Evolutionary conservation across 305 asterid species (phyloP), one percentile per base, ranked within the genome.

Genomic region (Solanum hybrid): DNA sequence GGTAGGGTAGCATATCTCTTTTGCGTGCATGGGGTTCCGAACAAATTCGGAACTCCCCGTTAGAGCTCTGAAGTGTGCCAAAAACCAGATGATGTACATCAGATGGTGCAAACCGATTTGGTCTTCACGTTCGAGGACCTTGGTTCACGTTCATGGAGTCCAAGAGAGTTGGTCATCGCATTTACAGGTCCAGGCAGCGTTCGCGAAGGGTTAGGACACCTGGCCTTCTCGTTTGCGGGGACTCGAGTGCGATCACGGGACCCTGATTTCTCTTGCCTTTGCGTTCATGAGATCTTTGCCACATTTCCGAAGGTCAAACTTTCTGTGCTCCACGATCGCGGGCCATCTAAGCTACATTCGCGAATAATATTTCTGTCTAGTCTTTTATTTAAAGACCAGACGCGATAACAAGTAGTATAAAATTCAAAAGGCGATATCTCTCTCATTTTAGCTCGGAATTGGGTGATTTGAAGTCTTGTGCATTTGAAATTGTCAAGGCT

Each of bases 281-380:
- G 3, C 20, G 0, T 46, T 46, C 7, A 46, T 46, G 64, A 0
- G 64, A 46, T 46, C 64, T 0, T 46, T 46, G 7, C 22, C 64
- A 14, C 22, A 46, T 5, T 46, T 46, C 3, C 0, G 7, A 46
- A 14, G 22, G 22, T 46, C 64, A 46, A 46, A 46, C 22, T 46
- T 46, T 17, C 5, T 46, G 22, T 46, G 22, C 20, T 46, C 7
- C 0, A 1, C 1, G 7, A 46, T 46, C 22, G 6, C 7, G 7
- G 22, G 2, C 22, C 60, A 7, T 46, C 20, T 46, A 14, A 3
- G 64, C 20, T 42, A 2, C 17, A 0, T 42, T 42, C 20, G 1
- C 1, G 17, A 13, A 42, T 7, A 46, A 0, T 46, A 14, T 14
- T 13, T 46, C 3, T 0, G 22, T 46, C 0, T 46, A 0, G 64